phyloP scores from a whole-genome alignment of 2,329 filamentous ascomycete genomes.

The Dothideomycetes sp. region DNA sequence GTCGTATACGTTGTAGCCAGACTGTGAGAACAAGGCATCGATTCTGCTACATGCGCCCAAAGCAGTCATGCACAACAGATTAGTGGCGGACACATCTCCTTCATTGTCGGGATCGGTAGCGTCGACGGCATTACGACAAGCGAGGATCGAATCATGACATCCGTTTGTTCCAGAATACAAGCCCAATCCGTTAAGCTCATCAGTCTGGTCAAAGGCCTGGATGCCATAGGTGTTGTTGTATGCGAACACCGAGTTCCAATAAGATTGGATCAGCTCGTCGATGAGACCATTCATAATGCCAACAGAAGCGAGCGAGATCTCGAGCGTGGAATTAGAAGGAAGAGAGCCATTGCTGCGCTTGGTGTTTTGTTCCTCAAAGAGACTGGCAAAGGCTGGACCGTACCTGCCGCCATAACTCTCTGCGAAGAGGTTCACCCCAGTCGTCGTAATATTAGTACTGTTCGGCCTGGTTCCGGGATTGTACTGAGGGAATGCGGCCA shows the following conservation, averaged over 20 bases:
- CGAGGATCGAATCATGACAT: constrained; percentile 35
- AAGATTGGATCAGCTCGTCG: constrained; percentile 51
- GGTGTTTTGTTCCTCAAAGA: constrained; percentile 51
- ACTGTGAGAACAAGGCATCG: constrained; percentile 11
- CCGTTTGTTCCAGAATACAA: constrained; percentile 37
- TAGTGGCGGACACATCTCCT: constrained; percentile 21
- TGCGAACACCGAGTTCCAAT: constrained; percentile 46
- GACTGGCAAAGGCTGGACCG: constrained; percentile 50
- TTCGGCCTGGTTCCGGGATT: constrained; percentile 30
- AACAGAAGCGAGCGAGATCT: constrained; percentile 50
- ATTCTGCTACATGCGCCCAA: constrained; percentile 14
- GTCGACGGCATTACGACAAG: constrained; percentile 22
- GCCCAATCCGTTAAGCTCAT: constrained; percentile 33
- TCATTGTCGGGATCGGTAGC: constrained; percentile 23
- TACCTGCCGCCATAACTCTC: constrained; percentile 56
- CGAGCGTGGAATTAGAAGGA: constrained; percentile 40
- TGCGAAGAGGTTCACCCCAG: constrained; percentile 53
- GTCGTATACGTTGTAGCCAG: constrained; percentile 33
- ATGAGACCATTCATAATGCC: constrained; percentile 64
- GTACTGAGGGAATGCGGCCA: constrained; percentile 31
- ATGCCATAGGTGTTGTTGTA: constrained; percentile 57
- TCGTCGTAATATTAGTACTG: constrained; percentile 23
- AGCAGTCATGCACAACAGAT: constrained; percentile 19
- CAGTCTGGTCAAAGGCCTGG: constrained; percentile 41
- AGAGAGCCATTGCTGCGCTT: constrained; percentile 40